Percentiles rank a stretch among this genome's conserved stretches.
These are phyloP conservation scores for Salmacisia buchloeana DNA, from an alignment of 1,284 basidiomycete genomes.

Conservation along the genomic window DNA sequence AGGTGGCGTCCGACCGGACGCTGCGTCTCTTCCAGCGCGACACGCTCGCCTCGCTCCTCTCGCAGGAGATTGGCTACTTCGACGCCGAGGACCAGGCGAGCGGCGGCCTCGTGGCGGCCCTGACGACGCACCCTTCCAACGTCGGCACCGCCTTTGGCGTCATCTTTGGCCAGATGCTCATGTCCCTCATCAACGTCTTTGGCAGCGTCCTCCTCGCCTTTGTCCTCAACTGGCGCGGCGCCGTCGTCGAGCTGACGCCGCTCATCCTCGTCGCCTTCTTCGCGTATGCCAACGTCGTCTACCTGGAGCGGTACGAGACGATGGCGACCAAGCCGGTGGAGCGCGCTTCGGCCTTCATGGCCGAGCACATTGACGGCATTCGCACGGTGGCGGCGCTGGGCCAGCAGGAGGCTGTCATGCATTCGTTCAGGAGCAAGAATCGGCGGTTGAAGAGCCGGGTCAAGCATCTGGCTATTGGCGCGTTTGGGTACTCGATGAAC, in stretches of 20 bases:
- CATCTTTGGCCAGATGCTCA: conserved; percentile 51
- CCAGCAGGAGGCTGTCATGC: conserved; percentile 48
- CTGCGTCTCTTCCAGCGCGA: conserved; percentile 32
- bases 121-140: conserved; percentile 48
- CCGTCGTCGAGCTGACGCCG: conserved; percentile 49
- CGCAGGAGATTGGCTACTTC: conserved; percentile 47
- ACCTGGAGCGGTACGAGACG: conserved; percentile 45
- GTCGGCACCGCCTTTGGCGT: conserved; percentile 52
- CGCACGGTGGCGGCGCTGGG: conserved; percentile 52
- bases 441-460: conserved; percentile 25
- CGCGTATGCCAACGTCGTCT: conserved; percentile 46
- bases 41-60: conserved; percentile 33
- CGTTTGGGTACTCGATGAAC: conserved; percentile 47
- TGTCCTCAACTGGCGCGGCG: conserved; percentile 50
- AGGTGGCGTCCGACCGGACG: conserved; percentile 39
- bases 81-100: conserved; percentile 46
- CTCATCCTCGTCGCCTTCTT: conserved; percentile 41
- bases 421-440: conserved; percentile 37
- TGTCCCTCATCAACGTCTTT: conserved; percentile 43
- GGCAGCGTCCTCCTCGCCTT: conserved; percentile 52
- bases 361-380: conserved; percentile 53
- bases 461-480: conserved; percentile 41
- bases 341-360: conserved; percentile 45
- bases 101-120: conserved; percentile 51
- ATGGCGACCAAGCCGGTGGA: conserved; percentile 41